phyloP scores from a whole-genome alignment of 2,329 filamentous ascomycete genomes.

The Laburnicola sp. region DNA sequence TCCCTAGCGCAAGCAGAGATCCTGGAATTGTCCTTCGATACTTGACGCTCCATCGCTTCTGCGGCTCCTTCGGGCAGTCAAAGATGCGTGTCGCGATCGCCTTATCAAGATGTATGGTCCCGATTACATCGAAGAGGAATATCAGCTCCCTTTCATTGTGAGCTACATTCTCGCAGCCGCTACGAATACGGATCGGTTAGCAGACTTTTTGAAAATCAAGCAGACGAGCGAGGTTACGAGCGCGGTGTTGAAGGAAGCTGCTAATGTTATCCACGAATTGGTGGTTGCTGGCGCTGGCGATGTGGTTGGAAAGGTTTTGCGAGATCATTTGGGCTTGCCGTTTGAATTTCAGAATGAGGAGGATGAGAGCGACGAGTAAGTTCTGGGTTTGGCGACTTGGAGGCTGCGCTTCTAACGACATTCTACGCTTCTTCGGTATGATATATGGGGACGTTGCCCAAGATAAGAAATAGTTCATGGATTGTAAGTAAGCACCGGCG shows the following conservation, averaged over 20 bases:
- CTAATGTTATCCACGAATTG: too few relatives aligned
- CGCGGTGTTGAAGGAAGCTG: conserved; percentile 16
- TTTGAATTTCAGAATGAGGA: too few relatives aligned
- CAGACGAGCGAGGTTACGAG: conserved; percentile 12
- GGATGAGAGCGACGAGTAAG: too few relatives aligned
- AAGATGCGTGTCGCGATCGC: conserved; percentile 32
- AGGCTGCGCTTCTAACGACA: too few relatives aligned
- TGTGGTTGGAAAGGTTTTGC: too few relatives aligned
- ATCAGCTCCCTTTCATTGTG: conserved; percentile 48
- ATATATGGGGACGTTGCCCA: too few relatives aligned
- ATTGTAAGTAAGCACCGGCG: too few relatives aligned
- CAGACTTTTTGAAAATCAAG: conserved; percentile 9
- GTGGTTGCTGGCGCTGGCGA: too few relatives aligned
- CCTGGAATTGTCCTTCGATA: conserved; percentile 48
- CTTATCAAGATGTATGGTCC: conserved; percentile 41
- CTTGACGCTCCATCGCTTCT: conserved; percentile 46
- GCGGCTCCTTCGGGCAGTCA: conserved; percentile 42
- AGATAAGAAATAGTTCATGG: too few relatives aligned
- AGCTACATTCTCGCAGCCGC: conserved; percentile 48
- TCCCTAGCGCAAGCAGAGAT: conserved; percentile 44
- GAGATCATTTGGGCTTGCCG: too few relatives aligned
- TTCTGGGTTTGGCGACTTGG: too few relatives aligned
- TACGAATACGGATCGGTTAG: conserved; percentile 13
- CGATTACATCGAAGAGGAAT: conserved; percentile 46
- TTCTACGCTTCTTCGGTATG: too few relatives aligned